Evolutionary conservation across 176 grass and related monocot species (phyloP).

Genomic region (Musa schizocarpa): DNA sequence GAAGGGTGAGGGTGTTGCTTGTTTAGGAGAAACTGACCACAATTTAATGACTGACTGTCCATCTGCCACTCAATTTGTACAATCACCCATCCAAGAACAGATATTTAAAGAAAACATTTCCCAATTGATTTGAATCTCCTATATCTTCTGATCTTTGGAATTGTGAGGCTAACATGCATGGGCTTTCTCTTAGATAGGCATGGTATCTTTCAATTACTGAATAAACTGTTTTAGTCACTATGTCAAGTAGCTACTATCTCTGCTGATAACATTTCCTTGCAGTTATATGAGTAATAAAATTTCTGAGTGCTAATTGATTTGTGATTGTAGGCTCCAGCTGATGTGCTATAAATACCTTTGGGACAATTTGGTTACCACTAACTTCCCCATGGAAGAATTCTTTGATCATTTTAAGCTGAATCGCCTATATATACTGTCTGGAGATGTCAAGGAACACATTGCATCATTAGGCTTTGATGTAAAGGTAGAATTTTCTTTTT

Average conservation of each 20-base stretch:
- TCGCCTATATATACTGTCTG: conserved; percentile 47
- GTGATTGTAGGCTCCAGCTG: conserved; percentile 62
- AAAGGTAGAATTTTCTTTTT: conserved; percentile 37
- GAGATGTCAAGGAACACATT: conserved; percentile 48
- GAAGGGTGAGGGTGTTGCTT: neutral
- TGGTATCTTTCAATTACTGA: neutral
- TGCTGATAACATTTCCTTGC: neutral
- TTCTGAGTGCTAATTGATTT: neutral
- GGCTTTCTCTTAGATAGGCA: neutral
- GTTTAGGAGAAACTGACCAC: neutral
- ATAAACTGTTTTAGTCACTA: neutral
- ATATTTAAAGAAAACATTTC: neutral
- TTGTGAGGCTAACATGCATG: neutral
- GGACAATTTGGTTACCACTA: conserved; percentile 49
- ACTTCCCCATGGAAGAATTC: conserved; percentile 52
- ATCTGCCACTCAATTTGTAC: neutral
- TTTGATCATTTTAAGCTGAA: conserved; percentile 71
- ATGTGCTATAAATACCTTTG: conserved; percentile 96
- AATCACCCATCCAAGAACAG: neutral
- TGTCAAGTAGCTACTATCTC: neutral
- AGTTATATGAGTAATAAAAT: neutral
- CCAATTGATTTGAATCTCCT: neutral
- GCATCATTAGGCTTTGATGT: conserved; percentile 53
- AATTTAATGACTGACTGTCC: neutral
- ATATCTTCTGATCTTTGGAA: neutral